Evolutionary conservation across 768 basidiomycete species (phyloP).

Genomic region (Tulasnella sp.): DNA sequence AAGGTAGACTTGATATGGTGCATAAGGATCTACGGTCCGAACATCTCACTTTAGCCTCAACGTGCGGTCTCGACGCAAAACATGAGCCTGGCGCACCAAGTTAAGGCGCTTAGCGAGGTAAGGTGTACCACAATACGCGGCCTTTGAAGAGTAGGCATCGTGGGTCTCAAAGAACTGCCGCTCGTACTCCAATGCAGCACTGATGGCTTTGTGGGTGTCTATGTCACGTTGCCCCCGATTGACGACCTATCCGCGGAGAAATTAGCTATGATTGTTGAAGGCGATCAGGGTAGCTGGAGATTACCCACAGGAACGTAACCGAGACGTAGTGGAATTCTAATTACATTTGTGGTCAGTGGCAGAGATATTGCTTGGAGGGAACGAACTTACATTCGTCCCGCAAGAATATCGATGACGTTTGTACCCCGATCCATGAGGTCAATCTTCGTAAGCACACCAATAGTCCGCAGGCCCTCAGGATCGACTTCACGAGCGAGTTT

Average conservation of each 20-base stretch:
- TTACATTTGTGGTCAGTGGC: not conserved
- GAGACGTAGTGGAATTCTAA: slow-evolving; percentile 72
- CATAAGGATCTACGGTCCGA: slow-evolving; percentile 79
- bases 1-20: slow-evolving; percentile 95
- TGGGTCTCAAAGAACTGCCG: slow-evolving; percentile 92
- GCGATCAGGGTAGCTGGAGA: slow-evolving; percentile 23
- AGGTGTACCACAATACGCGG: slow-evolving; percentile 94
- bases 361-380: slow-evolving; percentile 27
- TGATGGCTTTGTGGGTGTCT: slow-evolving; percentile 76
- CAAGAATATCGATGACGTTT: slow-evolving; percentile 97
- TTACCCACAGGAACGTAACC: slow-evolving; percentile 83
- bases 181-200: slow-evolving; percentile 76
- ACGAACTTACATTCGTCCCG: slow-evolving; percentile 37
- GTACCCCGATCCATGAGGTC: slow-evolving; percentile 98
- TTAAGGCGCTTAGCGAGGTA: slow-evolving; percentile 86
- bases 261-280: not conserved
- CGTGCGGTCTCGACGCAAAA: not conserved
- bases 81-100: slow-evolving; percentile 43
- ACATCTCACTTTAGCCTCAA: not conserved
- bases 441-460: slow-evolving; percentile 98
- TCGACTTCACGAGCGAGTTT: slow-evolving; percentile 96
- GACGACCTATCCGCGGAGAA: slow-evolving; percentile 25
- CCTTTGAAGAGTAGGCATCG: slow-evolving; percentile 60
- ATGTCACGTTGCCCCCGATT: slow-evolving; percentile 98
- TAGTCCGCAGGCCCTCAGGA: slow-evolving; percentile 85